Conservation (phyloP, 371 early-diverging fungal genomes). For the Mortierella sp. region DNA sequence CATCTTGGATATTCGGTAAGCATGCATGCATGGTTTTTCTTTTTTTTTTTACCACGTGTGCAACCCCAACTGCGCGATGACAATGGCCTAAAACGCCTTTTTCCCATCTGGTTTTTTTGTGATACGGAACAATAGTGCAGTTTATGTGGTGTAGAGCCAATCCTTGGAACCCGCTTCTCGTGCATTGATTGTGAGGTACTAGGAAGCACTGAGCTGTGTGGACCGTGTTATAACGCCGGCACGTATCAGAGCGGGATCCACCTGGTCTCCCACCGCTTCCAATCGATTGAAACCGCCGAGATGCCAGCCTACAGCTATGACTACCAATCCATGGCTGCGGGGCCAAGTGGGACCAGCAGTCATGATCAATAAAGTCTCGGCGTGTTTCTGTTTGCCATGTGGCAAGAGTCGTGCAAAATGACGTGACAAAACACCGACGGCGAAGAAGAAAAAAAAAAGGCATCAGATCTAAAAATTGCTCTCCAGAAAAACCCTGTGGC, state of each 20-base stretch:
- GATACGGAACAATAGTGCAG: slow-evolving; percentile 57
- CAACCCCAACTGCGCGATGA: not conserved
- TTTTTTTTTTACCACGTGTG: not conserved
- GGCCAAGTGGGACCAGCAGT: slow-evolving; percentile 28
- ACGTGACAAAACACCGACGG: no score
- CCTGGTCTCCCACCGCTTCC: slow-evolving; percentile 38
- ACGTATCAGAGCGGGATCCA: slow-evolving; percentile 34
- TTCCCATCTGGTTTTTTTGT: not conserved
- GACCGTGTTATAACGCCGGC: slow-evolving; percentile 34
- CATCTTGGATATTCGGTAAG: slow-evolving; percentile 72
- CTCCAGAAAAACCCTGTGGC: no score
- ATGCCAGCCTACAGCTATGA: slow-evolving; percentile 20
- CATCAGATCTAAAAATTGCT: no score
- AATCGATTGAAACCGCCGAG: slow-evolving; percentile 32
- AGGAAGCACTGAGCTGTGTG: slow-evolving; percentile 48
- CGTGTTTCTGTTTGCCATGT: no score
- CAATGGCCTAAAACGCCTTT: slow-evolving; percentile 4
- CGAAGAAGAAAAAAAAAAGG: no score
- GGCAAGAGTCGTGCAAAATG: no score
- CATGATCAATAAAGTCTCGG: no score
- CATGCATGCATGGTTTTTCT: not conserved
- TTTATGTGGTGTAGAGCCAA: slow-evolving; percentile 70
- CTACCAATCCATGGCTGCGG: slow-evolving; percentile 19
- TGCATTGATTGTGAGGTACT: slow-evolving; percentile 66
- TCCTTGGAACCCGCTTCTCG: slow-evolving; percentile 68